These are phyloP conservation scores for Penicillium sp. DNA, from an alignment of 2,329 filamentous ascomycete genomes.

Conservation along the genomic window DNA sequence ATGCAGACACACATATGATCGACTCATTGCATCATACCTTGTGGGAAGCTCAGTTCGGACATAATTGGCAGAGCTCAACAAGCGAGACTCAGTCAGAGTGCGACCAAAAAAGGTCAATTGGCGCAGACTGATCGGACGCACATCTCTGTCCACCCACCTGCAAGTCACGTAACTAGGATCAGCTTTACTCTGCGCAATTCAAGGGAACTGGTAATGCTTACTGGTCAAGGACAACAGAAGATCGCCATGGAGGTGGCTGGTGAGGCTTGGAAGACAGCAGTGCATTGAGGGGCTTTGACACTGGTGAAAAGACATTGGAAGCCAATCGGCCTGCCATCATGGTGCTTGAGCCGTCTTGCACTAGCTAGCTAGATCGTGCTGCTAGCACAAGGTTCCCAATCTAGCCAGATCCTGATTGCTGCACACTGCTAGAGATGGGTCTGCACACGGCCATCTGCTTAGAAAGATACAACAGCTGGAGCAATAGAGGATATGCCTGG, in stretches of 20 bases:
- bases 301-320: slow-evolving; percentile 29
- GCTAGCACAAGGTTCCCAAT: slow-evolving; percentile 11
- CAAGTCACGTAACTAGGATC: slow-evolving; percentile 16
- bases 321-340: slow-evolving; percentile 35
- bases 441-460: slow-evolving; percentile 6
- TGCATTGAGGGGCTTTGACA: slow-evolving; percentile 19
- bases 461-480: neutral
- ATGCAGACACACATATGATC: neutral
- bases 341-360: slow-evolving; percentile 27
- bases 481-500: neutral
- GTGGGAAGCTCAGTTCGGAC: slow-evolving; percentile 91
- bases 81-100: slow-evolving; percentile 80
- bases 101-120: slow-evolving; percentile 97
- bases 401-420: slow-evolving; percentile 2
- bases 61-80: slow-evolving; percentile 95
- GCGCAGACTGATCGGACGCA: slow-evolving; percentile 89
- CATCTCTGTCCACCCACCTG: slow-evolving; percentile 91
- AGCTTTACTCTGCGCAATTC: neutral
- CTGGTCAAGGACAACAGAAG: slow-evolving; percentile 58
- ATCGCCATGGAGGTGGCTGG: slow-evolving; percentile 54
- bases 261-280: slow-evolving; percentile 28
- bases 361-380: slow-evolving; percentile 15
- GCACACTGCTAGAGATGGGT: neutral
- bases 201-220: slow-evolving; percentile 29
- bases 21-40: slow-evolving; percentile 48